phyloP scores from a whole-genome alignment of 2,329 filamentous ascomycete genomes.

The Verticillium zaregamsianum region DNA sequence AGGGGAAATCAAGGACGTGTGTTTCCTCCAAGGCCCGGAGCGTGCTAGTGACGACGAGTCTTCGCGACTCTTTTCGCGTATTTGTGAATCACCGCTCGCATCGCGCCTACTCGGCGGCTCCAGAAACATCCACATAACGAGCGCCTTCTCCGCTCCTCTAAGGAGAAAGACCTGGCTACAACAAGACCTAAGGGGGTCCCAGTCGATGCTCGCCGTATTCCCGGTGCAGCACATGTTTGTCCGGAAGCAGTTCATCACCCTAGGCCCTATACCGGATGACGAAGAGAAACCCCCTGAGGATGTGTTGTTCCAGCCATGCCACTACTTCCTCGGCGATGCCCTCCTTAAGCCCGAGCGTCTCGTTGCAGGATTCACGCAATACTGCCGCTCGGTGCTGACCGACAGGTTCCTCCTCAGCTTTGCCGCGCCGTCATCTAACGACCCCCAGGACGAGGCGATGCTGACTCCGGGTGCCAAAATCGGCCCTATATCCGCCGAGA shows the following conservation, averaged over 20 bases:
- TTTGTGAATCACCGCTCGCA: background rate
- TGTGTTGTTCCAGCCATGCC: background rate
- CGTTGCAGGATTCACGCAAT: no score
- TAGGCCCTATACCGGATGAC: no score
- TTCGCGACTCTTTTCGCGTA: background rate
- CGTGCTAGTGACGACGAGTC: conserved; percentile 2
- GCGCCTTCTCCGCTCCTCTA: conserved; percentile 4
- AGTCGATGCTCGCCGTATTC: background rate
- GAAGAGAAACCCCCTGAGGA: no score
- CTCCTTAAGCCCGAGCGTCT: no score
- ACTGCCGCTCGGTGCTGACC: no score
- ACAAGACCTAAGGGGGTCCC: background rate
- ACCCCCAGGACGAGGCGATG: background rate
- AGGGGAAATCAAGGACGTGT: background rate
- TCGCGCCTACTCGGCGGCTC: background rate
- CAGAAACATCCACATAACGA: background rate
- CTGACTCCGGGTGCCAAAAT: background rate
- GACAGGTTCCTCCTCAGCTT: conserved; percentile 3
- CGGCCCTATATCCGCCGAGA: conserved; percentile 1
- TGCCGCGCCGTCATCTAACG: background rate
- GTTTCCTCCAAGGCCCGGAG: conserved; percentile 1
- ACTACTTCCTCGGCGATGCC: no score
- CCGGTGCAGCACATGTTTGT: conserved; percentile 9
- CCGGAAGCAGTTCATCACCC: conserved; percentile 1
- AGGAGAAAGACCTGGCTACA: background rate